Evolutionary conservation across 495 filamentous ascomycete genomes (phyloP), one percentile per base, ranked within the genome.

Genomic region (Hyphodiscus hymeniophilus): DNA sequence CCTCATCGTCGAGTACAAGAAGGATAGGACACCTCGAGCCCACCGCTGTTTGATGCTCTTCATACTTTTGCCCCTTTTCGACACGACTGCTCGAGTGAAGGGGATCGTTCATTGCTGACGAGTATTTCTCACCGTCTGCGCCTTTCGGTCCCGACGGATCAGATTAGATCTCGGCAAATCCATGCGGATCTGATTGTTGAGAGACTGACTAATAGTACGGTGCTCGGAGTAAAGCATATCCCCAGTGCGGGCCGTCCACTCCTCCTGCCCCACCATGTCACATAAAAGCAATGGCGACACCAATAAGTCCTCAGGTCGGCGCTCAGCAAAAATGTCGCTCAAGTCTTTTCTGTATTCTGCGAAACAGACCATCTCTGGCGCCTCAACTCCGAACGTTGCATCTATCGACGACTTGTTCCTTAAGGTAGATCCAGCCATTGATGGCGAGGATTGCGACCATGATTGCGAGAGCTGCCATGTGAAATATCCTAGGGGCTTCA

Each of bases 401-500:
- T 44, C 58, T 17, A 31, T 54, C 28, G 55, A 61, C 3, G 45
- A 61, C 3, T 70, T 89, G 15, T 89, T 89, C 63, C 70, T 78
- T 2, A 72, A 74, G 23, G 84, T 84, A 5, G 71, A 83, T 52
- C 76, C 81, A 2, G 74, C 72, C 0, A 63, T 83, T n/a, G 92
- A 95, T 62, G 89, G 85, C 34, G 87, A 92, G 30, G 90, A 91
- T 38, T 98, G 92, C 63, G 70, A 84, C 36, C 86, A 82, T 60
- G 92, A 97, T 66, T 98, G 92, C 66, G 78, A 76, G n/a, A 81
- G 71, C 41, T 97, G 92, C 66, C 77, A 76, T 0, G 72, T 91
- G 31, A 72, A 77, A 41, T 88, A 88, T 60, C 91, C 91, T 6
- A 70, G 66, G 40, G 64, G 65, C 26, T 82, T 81, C 65, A 77